Evolutionary conservation across 192 early-diverging fungal species (phyloP).

Genomic region (Kickxella alabastrina): DNA sequence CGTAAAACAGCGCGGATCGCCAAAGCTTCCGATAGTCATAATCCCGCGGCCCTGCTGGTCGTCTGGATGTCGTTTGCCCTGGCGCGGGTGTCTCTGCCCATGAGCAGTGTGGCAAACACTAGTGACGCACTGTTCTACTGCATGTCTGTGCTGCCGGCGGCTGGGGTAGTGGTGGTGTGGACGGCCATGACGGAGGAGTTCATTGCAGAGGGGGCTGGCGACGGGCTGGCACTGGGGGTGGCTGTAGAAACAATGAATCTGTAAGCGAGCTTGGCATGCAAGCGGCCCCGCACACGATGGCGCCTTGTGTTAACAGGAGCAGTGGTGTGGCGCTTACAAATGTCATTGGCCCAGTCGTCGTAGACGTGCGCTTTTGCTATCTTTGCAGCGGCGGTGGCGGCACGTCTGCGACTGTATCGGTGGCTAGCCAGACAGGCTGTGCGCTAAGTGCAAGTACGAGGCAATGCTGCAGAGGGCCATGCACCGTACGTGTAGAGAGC

Average conservation of each 20-base stretch:
- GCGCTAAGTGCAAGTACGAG: slow-evolving; percentile 27
- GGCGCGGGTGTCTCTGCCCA: slow-evolving; percentile 36
- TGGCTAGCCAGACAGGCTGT: slow-evolving; percentile 7
- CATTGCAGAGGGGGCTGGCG: neutral
- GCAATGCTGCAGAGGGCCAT: slow-evolving; percentile 29
- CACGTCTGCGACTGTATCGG: slow-evolving; percentile 1
- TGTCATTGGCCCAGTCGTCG: slow-evolving; percentile 1
- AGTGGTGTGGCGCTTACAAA: neutral
- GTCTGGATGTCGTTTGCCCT: slow-evolving; percentile 36
- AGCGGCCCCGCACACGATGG: slow-evolving; percentile 4
- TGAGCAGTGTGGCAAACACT: slow-evolving; percentile 27
- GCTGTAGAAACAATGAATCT: neutral
- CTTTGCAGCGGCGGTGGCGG: neutral
- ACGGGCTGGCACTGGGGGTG: too few species aligned
- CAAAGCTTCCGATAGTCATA: slow-evolving; percentile 12
- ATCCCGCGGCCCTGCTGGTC: slow-evolving; percentile 21
- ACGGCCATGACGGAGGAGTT: slow-evolving; percentile 24
- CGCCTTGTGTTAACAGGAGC: slow-evolving; percentile 5
- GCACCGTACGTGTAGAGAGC: slow-evolving; percentile 15
- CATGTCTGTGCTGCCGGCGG: slow-evolving; percentile 32
- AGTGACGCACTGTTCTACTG: slow-evolving; percentile 51
- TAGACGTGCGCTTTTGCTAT: slow-evolving; percentile 1
- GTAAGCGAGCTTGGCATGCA: slow-evolving; percentile 8
- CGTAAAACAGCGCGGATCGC: slow-evolving; percentile 3
- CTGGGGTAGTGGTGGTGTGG: slow-evolving; percentile 26